These are phyloP conservation scores for Ceratocystiopsis sp. DNA, from an alignment of 2,329 filamentous ascomycete genomes.

Conservation along the genomic window DNA sequence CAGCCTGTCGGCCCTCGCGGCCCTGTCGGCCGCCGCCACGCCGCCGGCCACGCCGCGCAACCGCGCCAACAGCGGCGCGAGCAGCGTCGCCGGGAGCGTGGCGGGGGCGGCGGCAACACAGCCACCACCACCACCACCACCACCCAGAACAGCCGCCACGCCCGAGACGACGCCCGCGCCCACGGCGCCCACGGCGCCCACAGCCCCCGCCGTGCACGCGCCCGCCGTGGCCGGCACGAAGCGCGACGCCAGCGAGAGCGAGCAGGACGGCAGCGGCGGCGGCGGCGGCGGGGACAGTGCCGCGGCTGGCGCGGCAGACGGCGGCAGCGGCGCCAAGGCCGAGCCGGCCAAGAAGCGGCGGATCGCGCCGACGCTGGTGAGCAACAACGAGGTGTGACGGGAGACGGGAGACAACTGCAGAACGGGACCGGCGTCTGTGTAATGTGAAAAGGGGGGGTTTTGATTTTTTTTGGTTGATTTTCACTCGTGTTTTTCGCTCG, in stretches of 20 bases:
- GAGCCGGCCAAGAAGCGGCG: conserved; percentile 47
- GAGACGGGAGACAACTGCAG: neutral
- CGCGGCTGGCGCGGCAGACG: conserved; percentile 15
- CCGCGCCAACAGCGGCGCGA: conserved; percentile 34
- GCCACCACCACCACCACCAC: no score
- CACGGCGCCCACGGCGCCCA: no score
- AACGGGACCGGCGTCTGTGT: no score
- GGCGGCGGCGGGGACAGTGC: conserved; percentile 19
- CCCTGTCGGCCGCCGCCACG: conserved; percentile 34
- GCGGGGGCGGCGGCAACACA: neutral
- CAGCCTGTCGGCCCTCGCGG: conserved; percentile 59
- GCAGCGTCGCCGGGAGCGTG: conserved; percentile 4
- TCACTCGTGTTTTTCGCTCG: neutral
- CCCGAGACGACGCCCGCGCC: no score
- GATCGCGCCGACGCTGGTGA: conserved; percentile 49
- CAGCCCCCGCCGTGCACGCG: no score
- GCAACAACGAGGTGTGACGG: conserved; percentile 4
- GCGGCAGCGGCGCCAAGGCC: conserved; percentile 27
- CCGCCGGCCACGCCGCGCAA: conserved; percentile 75
- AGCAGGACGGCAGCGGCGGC: conserved; percentile 19
- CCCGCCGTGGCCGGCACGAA: conserved; percentile 25
- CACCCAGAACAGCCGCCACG: no score
- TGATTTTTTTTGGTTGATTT: neutral
- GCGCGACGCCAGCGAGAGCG: conserved; percentile 25
- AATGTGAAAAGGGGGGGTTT: neutral